Evolutionary conservation across 805 yeast species (phyloP), one percentile per base, ranked within the genome.

Genomic region (Metschnikowia baotianmanensis): DNA sequence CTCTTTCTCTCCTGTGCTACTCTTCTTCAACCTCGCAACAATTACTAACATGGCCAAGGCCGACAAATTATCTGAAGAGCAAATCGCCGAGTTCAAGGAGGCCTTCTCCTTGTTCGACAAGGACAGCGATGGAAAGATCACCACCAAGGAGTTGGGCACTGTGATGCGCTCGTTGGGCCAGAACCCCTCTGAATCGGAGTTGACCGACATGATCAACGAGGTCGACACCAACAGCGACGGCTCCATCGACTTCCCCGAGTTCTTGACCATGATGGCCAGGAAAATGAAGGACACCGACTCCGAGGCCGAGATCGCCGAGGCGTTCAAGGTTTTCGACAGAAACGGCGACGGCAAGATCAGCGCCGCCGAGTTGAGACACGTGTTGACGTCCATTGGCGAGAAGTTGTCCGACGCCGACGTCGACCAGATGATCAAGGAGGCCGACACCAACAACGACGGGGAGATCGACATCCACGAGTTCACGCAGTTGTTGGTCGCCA

Each of bases 151-250:
- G 69, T 76, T 93, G 53, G 97, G 98, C 51, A 89, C 96, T 4
- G 99, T 93, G 38, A 93, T 93, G 99, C 84, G 99, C 71, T 87
- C 97, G n/a, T 75, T 93, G 59, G 99, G 99, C 38, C 93, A 89
- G 67, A 91, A 91, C 58, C 99, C 99, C 26, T 82, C 95, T 36
- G 98, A 93, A 66, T 82, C 89, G 51, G 99, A 93, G 67, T 83
- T 93, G 57, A 86, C 93, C 42, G 99, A 93, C 63, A 82, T 93
- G 84, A 87, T 93, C 74, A 91, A 91, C 64, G 99, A 93, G 69
- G 95, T 93, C 39, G 99, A 93, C 65, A 83, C 84, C 47, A 93
- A 93, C 70, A 91, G 91, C 55, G 95, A 93, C 68, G 96, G 96
- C 28, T 65, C 72, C 26, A 67, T 70, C 37, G 76, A 70, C 53